Evolutionary conservation across 1,284 basidiomycete species (phyloP), one percentile per base, ranked within the genome.

Genomic region (Puccinia novopanici): DNA sequence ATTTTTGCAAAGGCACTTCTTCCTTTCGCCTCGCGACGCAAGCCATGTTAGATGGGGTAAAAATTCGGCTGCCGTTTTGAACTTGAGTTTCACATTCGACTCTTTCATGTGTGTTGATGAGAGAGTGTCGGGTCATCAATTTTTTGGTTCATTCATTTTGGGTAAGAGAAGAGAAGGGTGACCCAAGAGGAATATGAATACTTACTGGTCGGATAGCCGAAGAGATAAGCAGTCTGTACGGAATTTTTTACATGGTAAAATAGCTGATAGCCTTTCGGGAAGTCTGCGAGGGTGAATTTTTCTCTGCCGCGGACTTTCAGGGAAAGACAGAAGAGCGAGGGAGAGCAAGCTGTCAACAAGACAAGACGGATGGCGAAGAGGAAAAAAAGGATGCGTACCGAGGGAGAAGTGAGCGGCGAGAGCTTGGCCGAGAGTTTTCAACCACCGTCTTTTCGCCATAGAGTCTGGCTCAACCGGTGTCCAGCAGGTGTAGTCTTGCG

Each of bases 1-100:
- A 84, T 93, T 93, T 85, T 92, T 93, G 87, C 92, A 94, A 34
- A 86, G 85, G 84, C 92, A 94, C 50, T 88, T 88, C 0, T 84
- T 82, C 27, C 87, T 45, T 27, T 50, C 22, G 48, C 70, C 45
- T 42, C 22, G 48, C 54, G 50, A 68, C 30, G 54, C 27, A 42
- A 67, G 40, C 92, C 92, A 94, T 81, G 90, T 87, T 1, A 91
- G 91, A 84, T 94, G 92, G 4, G 92, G 92, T 61, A 91, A 89
- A 84, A 93, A 92, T 84, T 94, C 92, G 76, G 91, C 90, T 13
- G 90, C 87, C 4, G 92, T 93, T 57, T 93, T 91, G 85, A 93
- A 94, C 55, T 89, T 88, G 42, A 42, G 54, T 10, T 12, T 67
- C 13, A 54, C 15, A 6, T 59, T 61, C 12, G 68, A 61, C 24